phyloP scores from a whole-genome alignment of 2,329 filamentous ascomycete genomes.

The Plenodomus biglobosus region DNA sequence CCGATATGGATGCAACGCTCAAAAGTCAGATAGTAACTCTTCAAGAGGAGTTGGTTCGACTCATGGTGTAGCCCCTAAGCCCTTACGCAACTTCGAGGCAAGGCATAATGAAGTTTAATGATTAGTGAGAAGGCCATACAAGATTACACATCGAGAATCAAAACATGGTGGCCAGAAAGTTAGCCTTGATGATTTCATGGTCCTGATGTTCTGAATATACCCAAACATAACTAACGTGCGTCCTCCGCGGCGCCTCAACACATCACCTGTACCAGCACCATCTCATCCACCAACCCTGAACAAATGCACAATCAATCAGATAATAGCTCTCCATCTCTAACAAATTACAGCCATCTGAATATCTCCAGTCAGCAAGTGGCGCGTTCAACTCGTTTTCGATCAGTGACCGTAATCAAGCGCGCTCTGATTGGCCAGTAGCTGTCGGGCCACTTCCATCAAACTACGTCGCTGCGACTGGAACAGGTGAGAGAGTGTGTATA shows the following conservation, averaged over 20 bases:
- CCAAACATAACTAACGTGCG: too few relatives aligned
- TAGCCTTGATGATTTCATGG: not conserved
- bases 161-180: not conserved
- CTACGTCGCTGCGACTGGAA: conserved; percentile 13
- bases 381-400: conserved; percentile 14
- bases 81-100: not conserved
- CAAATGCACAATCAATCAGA: conserved; percentile 10
- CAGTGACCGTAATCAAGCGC: conserved; percentile 32
- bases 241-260: not conserved
- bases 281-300: not conserved
- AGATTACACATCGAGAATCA: not conserved
- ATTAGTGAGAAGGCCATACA: too few relatives aligned
- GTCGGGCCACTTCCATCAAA: conserved; percentile 1
- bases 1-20: conserved; percentile 26
- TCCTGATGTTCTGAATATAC: not conserved
- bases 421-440: conserved; percentile 29
- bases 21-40: conserved; percentile 25
- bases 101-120: not conserved
- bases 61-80: conserved; percentile 18
- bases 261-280: not conserved
- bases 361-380: conserved; percentile 29
- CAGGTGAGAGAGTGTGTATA: conserved; percentile 23
- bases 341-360: conserved; percentile 25
- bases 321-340: conserved; percentile 10
- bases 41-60: conserved; percentile 24